A percentile compares a stretch with the other conserved stretches of the same genome.
Evolutionary conservation across 345 rosid genomes (phyloP).

Genomic region (Arabis alpina): DNA sequence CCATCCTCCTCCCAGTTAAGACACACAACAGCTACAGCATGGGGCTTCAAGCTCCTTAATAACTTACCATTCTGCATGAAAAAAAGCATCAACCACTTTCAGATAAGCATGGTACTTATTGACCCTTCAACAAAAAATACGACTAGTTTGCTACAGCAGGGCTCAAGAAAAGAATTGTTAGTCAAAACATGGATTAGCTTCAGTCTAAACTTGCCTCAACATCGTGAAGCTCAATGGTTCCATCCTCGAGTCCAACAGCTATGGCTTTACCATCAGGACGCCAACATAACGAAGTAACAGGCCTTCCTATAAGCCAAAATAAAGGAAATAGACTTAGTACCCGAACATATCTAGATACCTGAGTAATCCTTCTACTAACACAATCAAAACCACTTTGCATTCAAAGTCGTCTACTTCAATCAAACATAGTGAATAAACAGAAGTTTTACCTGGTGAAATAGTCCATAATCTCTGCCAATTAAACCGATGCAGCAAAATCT

Average conservation of each 20-base stretch:
- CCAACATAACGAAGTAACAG: constrained; percentile 77
- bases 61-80: constrained; percentile 71
- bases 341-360: neutral
- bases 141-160: neutral
- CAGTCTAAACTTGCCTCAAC: constrained; percentile 62
- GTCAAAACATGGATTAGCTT: constrained; percentile 1
- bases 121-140: neutral
- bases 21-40: constrained; percentile 72
- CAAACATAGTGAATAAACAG: neutral
- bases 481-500: constrained; percentile 76
- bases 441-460: constrained; percentile 59
- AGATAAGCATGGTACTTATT: constrained; percentile 3
- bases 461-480: constrained; percentile 97
- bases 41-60: constrained; percentile 76
- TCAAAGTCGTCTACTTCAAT: neutral
- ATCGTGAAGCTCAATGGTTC: constrained; percentile 76
- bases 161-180: neutral
- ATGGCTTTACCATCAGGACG: constrained; percentile 89
- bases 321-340: neutral
- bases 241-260: constrained; percentile 89
- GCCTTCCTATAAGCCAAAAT: constrained; percentile 54
- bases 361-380: neutral
- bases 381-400: neutral
- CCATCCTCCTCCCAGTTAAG: constrained; percentile 91
- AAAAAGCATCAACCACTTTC: neutral